Evolutionary conservation across 2,329 filamentous ascomycete genomes (phyloP), one percentile per base, ranked within the genome.

Genomic region (Pseudophaeomoniella oleicola): DNA sequence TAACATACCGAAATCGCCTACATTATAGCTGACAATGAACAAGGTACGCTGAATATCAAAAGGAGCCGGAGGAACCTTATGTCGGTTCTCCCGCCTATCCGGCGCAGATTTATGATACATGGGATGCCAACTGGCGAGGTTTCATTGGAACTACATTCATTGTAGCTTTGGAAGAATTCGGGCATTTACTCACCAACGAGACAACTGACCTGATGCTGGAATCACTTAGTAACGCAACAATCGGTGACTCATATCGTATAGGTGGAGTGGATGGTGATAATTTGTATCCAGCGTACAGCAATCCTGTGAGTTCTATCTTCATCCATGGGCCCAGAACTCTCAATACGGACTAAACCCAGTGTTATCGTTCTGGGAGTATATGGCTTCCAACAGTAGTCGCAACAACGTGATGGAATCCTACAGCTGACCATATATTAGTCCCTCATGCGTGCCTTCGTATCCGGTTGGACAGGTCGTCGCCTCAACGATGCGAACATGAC

Each of bases 41-140:
- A 9, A 27, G 60, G 60, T 62, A 57, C 41, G 69, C 64, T 16
- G 62, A 65, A 37, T 75, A 74, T 43, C 66, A 71, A 32, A 55
- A 61, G 17, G 60, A 69, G 30, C 68, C 69, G 0, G 71, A 77
- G 44, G 66, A 78, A 49, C 73, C 74, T 0, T 63, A 62, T 2
- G 66, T 77, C 3, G 72, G 71, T 13, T 66, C 60, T 2, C 37
- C 54, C 2, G 51, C 56, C 12, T 78, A 78, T 42, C 59, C 62
- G 1, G 50, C 61, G 1, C 47, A 51, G 3, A 70, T 71, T 19
- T 74, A 76, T 47, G 61, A 65, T 38, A 64, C 66, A 0, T 78
- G 71, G 68, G 74, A 78, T 44, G 72, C 72, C 2, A 78, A 78
- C 42, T 78, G 73, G 73, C 60, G 74, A 35, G 73, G 72, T 1